Conservation (phyloP, 345 rosid species). For the Eucalyptus caleyi region DNA sequence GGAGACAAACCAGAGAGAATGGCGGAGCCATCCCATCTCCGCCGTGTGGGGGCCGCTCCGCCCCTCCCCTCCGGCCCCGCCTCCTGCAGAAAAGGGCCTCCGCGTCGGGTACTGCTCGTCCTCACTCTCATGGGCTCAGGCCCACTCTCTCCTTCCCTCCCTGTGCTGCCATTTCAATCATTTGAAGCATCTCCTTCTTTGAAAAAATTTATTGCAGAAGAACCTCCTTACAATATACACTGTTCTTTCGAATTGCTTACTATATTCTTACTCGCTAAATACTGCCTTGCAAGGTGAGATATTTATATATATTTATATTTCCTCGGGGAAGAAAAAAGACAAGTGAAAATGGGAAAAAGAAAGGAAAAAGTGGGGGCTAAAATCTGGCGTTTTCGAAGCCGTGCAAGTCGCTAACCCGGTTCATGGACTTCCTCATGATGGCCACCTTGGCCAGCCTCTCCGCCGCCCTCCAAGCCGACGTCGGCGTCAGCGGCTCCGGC, state of each 20-base stretch:
- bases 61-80: not conserved
- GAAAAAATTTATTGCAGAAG: not conserved
- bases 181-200: not conserved
- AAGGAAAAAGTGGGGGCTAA: not conserved
- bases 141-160: not conserved
- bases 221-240: not conserved
- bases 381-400: constrained; percentile 95
- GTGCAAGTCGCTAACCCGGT: constrained; percentile 90
- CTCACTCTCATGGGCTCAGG: not conserved
- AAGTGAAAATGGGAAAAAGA: not conserved
- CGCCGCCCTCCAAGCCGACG: constrained; percentile 92
- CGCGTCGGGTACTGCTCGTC: not conserved
- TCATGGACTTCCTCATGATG: constrained; percentile 79
- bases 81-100: not conserved
- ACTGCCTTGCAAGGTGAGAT: not conserved
- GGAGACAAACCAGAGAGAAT: not conserved
- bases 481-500: constrained; percentile 67
- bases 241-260: not conserved
- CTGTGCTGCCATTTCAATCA: not conserved
- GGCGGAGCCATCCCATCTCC: not conserved
- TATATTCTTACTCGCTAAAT: not conserved
- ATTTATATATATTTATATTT: not conserved
- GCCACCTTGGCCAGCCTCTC: constrained; percentile 90
- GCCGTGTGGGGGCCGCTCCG: not conserved
- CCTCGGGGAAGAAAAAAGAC: not conserved